phyloP scores from a whole-genome alignment of 208 protist species.

The Acanthamoeba healyi region DNA sequence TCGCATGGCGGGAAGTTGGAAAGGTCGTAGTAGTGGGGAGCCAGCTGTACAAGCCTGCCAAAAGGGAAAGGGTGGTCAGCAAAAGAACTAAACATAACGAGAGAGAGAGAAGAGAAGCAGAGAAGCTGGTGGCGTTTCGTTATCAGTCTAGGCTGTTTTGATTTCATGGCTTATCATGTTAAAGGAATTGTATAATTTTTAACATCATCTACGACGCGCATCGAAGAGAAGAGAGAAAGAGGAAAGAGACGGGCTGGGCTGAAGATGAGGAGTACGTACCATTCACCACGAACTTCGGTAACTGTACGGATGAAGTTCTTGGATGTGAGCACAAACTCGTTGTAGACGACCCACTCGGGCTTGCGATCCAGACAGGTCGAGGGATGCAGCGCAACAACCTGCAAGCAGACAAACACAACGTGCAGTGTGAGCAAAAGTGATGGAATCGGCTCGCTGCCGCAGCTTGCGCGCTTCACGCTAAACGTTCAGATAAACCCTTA shows the following conservation, averaged over 20 bases:
- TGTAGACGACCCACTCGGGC: slow-evolving; percentile 98
- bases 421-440: neutral
- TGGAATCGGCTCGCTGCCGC: neutral
- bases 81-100: neutral
- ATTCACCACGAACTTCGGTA: slow-evolving; percentile 96
- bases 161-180: slow-evolving; percentile 17
- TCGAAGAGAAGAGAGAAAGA: slow-evolving; percentile 61
- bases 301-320: slow-evolving; percentile 97
- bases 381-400: slow-evolving; percentile 92
- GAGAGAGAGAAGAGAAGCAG: neutral
- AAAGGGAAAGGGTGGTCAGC: neutral
- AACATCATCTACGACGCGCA: neutral
- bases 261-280: too few relatives aligned
- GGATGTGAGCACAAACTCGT: slow-evolving; percentile 97
- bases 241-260: too few relatives aligned
- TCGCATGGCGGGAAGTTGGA: slow-evolving; percentile 91
- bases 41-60: slow-evolving; percentile 84
- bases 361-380: slow-evolving; percentile 93
- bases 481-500: neutral
- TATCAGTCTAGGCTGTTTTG: neutral
- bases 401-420: neutral
- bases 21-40: slow-evolving; percentile 93
- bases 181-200: slow-evolving; percentile 12
- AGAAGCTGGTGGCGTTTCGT: too few relatives aligned
- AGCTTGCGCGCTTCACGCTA: neutral